phyloP scores from a whole-genome alignment of 202 grass and related monocot genomes.

The Digitaria exilis region DNA sequence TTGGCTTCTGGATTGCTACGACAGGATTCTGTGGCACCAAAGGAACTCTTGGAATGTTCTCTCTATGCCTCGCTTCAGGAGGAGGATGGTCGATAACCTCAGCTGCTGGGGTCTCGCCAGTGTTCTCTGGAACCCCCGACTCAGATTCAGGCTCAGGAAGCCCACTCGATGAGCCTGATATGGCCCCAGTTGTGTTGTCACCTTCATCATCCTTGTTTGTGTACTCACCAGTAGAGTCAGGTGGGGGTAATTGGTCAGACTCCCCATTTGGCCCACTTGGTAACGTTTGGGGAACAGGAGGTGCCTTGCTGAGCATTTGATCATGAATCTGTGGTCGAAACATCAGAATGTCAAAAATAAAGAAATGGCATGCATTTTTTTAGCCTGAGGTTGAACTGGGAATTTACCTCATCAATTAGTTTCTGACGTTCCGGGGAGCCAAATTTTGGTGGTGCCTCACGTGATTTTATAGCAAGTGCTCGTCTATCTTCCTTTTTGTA shows the following conservation, averaged over 20 bases:
- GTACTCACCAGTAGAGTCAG: conserved; percentile 31
- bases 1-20: conserved; percentile 59
- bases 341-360: conserved; percentile 30
- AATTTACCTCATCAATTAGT: conserved; percentile 90
- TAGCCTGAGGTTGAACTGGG: not conserved
- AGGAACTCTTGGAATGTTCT: conserved; percentile 40
- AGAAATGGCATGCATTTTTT: not conserved
- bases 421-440: conserved; percentile 85
- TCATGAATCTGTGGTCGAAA: conserved; percentile 72
- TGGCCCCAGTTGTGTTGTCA: conserved; percentile 29
- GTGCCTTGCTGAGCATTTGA: conserved; percentile 80
- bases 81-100: conserved; percentile 41
- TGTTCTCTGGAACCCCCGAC: conserved; percentile 42
- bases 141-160: conserved; percentile 50
- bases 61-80: conserved; percentile 38
- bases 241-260: conserved; percentile 28
- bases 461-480: conserved; percentile 82
- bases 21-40: conserved; percentile 15
- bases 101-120: conserved; percentile 35
- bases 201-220: conserved; percentile 35
- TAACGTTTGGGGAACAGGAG: conserved; percentile 57
- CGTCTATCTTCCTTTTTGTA: conserved; percentile 90
- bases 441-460: conserved; percentile 77
- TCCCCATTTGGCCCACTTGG: conserved; percentile 33
- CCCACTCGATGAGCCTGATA: conserved; percentile 28